A percentile compares a stretch with the other conserved stretches of the same genome.
Evolutionary conservation across 352 stramenopile species (phyloP).

Genomic region (Blastocystis sp.): DNA sequence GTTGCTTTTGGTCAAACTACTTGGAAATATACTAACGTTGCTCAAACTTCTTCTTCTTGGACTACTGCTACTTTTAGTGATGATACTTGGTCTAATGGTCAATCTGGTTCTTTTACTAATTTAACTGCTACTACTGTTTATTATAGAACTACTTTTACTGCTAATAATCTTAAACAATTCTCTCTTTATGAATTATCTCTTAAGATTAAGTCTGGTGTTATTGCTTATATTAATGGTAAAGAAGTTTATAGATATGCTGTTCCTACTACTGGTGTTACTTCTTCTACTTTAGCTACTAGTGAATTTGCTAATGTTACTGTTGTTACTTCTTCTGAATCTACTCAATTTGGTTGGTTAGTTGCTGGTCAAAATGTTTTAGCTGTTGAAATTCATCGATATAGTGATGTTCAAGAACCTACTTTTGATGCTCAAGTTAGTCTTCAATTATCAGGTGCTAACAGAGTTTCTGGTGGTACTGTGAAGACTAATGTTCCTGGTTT

Average conservation of each 20-base stretch:
- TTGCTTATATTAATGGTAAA: constrained; percentile 26
- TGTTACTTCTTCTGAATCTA: neutral
- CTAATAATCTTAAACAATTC: neutral
- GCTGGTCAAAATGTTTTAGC: constrained; percentile 21
- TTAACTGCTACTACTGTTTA: constrained; percentile 13
- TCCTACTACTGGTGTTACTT: neutral
- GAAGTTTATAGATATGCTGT: constrained; percentile 12
- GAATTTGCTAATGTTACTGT: neutral
- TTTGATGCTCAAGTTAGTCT: no score
- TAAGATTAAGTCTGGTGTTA: constrained; percentile 21
- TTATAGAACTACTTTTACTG: constrained; percentile 19
- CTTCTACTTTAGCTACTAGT: neutral
- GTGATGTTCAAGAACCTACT: no score
- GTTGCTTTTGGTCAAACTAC: no score
- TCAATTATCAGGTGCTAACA: no score
- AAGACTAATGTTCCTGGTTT: no score
- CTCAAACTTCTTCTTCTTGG: no score
- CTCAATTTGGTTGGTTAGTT: neutral
- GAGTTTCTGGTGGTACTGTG: no score
- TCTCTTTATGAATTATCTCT: neutral
- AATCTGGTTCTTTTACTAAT: neutral
- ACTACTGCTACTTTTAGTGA: no score
- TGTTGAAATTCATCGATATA: constrained; percentile 14
- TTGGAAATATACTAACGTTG: no score
- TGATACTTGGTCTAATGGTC: neutral